phyloP scores from a whole-genome alignment of 2,329 filamentous ascomycete species.

The Phialophora macrospora region DNA sequence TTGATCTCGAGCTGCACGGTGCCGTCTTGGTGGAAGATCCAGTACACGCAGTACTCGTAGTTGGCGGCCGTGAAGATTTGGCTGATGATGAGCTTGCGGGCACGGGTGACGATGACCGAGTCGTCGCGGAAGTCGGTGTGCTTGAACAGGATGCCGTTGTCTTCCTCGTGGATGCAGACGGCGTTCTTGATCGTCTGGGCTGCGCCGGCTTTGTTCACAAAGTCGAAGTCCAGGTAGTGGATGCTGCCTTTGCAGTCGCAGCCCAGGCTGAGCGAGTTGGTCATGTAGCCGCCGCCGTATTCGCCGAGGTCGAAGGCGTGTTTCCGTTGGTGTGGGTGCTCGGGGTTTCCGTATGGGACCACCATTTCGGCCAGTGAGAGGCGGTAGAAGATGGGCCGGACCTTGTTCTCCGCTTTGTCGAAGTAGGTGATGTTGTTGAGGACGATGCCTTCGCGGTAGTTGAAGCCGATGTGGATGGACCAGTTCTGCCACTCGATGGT shows the following conservation, averaged over 20 bases:
- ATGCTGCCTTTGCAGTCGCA: constrained; percentile 81
- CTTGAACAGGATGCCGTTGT: constrained; percentile 90
- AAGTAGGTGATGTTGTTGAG: constrained; percentile 89
- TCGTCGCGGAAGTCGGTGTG: constrained; percentile 93
- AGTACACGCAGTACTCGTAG: constrained; percentile 89
- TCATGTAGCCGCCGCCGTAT: constrained; percentile 56
- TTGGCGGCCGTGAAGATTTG: constrained; percentile 96
- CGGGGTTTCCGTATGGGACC: constrained; percentile 68
- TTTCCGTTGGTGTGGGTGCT: constrained; percentile 56
- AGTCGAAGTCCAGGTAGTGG: constrained; percentile 86
- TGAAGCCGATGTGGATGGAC: constrained; percentile 92
- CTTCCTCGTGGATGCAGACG: constrained; percentile 94
- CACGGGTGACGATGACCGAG: constrained; percentile 82
- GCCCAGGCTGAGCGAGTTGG: constrained; percentile 53
- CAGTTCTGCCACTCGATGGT: constrained; percentile 89
- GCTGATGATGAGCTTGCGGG: constrained; percentile 81
- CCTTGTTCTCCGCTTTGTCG: constrained; percentile 70
- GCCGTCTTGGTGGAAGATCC: constrained; percentile 91
- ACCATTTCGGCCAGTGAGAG: constrained; percentile 93
- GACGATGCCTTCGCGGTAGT: constrained; percentile 89
- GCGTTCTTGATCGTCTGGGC: constrained; percentile 86
- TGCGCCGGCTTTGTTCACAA: constrained; percentile 67
- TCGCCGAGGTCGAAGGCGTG: constrained; percentile 56
- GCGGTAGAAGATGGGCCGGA: constrained; percentile 83
- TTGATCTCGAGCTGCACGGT: constrained; percentile 91